Evolutionary conservation across 257 asterid genomes (phyloP), one percentile per base, ranked within the genome.

Genomic region (Scutellaria baicalensis): DNA sequence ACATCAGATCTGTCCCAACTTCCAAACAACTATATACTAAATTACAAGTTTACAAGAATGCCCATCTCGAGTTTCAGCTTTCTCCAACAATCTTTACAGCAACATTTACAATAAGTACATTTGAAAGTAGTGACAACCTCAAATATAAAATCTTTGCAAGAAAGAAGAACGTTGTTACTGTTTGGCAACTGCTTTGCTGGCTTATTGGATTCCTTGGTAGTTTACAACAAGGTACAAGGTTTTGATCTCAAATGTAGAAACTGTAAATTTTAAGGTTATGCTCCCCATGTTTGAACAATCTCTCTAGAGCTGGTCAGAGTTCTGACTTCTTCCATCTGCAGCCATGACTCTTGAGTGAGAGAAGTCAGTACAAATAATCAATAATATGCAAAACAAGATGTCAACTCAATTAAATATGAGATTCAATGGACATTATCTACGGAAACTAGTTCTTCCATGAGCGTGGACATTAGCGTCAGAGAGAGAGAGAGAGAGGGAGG

Each of bases 251-350:
- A 18, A 51, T 31, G 59, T 60, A 35, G 45, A 59, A 66, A 48
- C 66, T 45, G 9, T 54, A 27, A 47, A 47, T 18, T 69, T 44
- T 39, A 64, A 40, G 66, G 36, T 81, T 31, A 81, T 78, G 84
- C 73, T 66, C 40, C 80, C 79, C 88, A 77, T 80, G 86, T 78
- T 71, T 63, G 33, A 76, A 71, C 51, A 62, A 13, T 67, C 55
- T 49, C 71, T 64, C 71, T 48, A 8, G 31, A 40, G 58, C 75
- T 54, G 6, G 71, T 68, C 67, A 55, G 57, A 31, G 11, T 62
- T 70, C 64, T 75, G 85, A 80, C 85, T 79, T 59, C 72, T 82
- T 80, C 81, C 72, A 66, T 73, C 88, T 76, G 81, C 84, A 78
- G 44, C 63, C 74, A 84, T 52, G 69, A 64, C 68, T 42, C 6